Evolutionary conservation across 2,329 filamentous ascomycete genomes (phyloP).

Genomic region (Alternaria atra): DNA sequence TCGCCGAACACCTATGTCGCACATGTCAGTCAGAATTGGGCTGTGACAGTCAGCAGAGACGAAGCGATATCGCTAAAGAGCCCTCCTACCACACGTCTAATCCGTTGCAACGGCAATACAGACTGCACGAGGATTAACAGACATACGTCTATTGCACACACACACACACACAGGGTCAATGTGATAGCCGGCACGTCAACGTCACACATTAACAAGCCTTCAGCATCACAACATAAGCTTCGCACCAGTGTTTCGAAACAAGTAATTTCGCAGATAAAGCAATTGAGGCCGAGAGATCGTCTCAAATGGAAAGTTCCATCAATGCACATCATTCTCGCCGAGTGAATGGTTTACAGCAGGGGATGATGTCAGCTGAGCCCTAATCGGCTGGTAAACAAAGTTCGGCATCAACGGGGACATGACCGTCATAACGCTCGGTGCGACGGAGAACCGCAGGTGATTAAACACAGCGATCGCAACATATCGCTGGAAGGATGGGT

Average conservation of each 20-base stretch:
- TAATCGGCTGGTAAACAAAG: background rate
- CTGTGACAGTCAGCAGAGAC: background rate
- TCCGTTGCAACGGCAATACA: background rate
- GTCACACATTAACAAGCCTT: background rate
- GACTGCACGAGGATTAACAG: background rate
- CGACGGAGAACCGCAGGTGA: background rate
- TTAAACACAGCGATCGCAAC: background rate
- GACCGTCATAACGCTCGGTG: background rate
- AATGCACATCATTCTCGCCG: slow-evolving; percentile 1
- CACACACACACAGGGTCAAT: background rate
- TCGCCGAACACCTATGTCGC: background rate
- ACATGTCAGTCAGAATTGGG: background rate
- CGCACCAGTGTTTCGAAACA: slow-evolving; percentile 1
- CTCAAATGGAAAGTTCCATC: slow-evolving; percentile 1
- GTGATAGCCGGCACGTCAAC: background rate
- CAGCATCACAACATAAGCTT: background rate
- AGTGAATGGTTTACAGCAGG: slow-evolving; percentile 2
- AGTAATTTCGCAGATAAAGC: slow-evolving; percentile 1
- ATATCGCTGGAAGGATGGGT: background rate
- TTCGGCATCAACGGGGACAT: background rate
- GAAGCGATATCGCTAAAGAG: background rate
- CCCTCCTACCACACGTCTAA: background rate
- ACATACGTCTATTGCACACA: background rate
- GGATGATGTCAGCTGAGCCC: background rate
- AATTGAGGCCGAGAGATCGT: background rate